A percentile compares a stretch with the other conserved stretches of the same genome.
These are phyloP conservation scores for Trichoderma gracile DNA, from an alignment of 2,329 filamentous ascomycete species.

Conservation along the genomic window DNA sequence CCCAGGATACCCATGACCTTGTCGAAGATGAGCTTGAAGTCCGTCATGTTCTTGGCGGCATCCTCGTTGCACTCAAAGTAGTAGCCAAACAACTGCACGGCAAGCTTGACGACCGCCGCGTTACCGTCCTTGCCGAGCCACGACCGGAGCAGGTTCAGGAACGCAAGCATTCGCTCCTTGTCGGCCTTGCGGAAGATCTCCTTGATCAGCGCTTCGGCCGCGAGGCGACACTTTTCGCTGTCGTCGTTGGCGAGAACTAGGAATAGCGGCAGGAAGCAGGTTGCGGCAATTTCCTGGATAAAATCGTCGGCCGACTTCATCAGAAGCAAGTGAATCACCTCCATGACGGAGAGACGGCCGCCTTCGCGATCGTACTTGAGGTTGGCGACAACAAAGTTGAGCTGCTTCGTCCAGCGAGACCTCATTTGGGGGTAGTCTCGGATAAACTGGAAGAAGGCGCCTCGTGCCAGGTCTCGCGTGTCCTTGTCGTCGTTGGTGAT, in stretches of 20 bases:
- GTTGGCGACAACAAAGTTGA: constrained; percentile 86
- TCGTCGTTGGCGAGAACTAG: constrained; percentile 88
- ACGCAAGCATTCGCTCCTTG: constrained; percentile 67
- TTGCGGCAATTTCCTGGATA: constrained; percentile 76
- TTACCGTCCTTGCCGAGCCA: constrained; percentile 80
- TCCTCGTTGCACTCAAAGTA: constrained; percentile 73
- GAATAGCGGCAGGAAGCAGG: constrained; percentile 83
- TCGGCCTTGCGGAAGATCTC: constrained; percentile 79
- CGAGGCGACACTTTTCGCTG: constrained; percentile 77
- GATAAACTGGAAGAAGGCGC: constrained; percentile 91
- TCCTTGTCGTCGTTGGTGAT: constrained; percentile 91
- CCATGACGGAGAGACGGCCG: constrained; percentile 89
- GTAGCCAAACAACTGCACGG: constrained; percentile 77
- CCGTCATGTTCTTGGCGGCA: constrained; percentile 62
- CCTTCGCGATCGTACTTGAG: constrained; percentile 87
- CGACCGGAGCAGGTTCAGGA: constrained; percentile 67
- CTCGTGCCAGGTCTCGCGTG: constrained; percentile 82
- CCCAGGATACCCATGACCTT: constrained; percentile 56
- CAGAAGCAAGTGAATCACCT: constrained; percentile 82
- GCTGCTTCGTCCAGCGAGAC: constrained; percentile 83
- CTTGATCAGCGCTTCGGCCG: constrained; percentile 77
- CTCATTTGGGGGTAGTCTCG: constrained; percentile 93
- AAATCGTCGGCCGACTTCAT: constrained; percentile 80
- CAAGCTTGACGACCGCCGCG: constrained; percentile 67
- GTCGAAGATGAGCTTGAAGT: constrained; percentile 63